These are phyloP conservation scores for Xylaria sp. DNA, from an alignment of 2,329 filamentous ascomycete species.

Conservation along the genomic window DNA sequence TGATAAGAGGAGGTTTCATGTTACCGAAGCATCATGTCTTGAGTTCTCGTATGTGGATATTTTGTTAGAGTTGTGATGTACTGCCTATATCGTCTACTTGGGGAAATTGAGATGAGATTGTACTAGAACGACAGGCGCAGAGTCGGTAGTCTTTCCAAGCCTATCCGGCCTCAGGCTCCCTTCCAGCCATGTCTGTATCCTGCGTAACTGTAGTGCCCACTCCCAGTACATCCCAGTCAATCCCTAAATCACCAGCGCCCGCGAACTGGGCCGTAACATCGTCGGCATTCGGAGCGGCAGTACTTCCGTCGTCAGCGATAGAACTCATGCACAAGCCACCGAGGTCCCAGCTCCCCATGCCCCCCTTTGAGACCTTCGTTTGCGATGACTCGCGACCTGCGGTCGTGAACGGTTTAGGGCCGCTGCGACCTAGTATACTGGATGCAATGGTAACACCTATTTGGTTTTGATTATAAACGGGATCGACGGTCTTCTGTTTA, in stretches of 20 bases:
- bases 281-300: not conserved
- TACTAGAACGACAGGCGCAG: not conserved
- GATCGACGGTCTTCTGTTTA: not conserved
- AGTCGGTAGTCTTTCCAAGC: not conserved
- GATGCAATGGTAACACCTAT: conserved; percentile 16
- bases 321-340: conserved; percentile 27
- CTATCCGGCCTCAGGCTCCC: not conserved
- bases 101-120: too few species aligned
- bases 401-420: conserved; percentile 25
- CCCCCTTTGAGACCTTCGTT: conserved; percentile 4
- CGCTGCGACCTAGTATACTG: conserved; percentile 13
- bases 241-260: not conserved
- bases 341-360: conserved; percentile 29
- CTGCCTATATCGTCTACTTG: too few species aligned
- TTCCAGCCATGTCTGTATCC: not conserved
- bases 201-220: not conserved
- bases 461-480: conserved; percentile 3
- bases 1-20: too few species aligned
- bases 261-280: conserved; percentile 6
- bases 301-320: conserved; percentile 16
- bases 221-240: conserved; percentile 16
- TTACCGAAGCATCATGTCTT: too few species aligned
- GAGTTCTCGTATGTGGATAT: too few species aligned
- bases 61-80: too few species aligned
- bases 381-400: conserved; percentile 17